phyloP scores from a whole-genome alignment of 2,329 filamentous ascomycete species.

The Cyclaneusma minus region DNA sequence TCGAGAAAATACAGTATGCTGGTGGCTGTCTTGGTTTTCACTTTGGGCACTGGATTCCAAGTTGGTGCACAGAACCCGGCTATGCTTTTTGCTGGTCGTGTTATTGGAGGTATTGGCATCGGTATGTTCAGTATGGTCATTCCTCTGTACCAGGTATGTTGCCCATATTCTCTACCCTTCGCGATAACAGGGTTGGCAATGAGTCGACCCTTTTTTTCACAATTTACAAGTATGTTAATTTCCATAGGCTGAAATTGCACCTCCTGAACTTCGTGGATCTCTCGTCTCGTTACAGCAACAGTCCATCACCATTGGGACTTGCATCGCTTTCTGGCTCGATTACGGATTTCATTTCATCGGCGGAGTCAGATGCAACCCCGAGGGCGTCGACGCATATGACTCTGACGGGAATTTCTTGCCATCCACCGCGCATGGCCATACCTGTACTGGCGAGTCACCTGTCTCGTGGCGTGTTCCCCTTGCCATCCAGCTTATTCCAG shows the following conservation, averaged over 20 bases:
- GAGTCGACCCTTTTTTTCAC: too few species aligned
- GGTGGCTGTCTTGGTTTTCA: conserved; percentile 33
- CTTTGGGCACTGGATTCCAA: conserved; percentile 32
- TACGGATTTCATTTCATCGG: conserved; percentile 29
- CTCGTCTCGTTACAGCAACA: conserved; percentile 48
- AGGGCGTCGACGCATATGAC: conserved; percentile 6
- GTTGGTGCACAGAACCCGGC: conserved; percentile 31
- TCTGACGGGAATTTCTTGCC: conserved; percentile 7
- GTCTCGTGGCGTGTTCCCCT: conserved; percentile 18
- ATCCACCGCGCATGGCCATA: conserved; percentile 8
- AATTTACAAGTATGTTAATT: background rate
- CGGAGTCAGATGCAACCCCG: conserved; percentile 20
- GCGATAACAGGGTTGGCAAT: too few species aligned
- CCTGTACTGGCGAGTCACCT: conserved; percentile 8
- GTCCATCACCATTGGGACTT: conserved; percentile 36
- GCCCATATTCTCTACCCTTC: too few species aligned
- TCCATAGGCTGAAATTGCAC: conserved; percentile 15
- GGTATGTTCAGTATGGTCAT: conserved; percentile 29
- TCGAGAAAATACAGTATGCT: conserved; percentile 35
- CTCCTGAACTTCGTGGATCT: conserved; percentile 45
- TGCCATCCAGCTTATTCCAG: conserved; percentile 9
- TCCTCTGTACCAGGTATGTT: conserved; percentile 20
- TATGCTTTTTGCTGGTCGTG: conserved; percentile 31
- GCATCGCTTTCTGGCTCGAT: conserved; percentile 28
- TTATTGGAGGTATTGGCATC: conserved; percentile 30